Conservation (phyloP, 805 yeast genomes). For the Grigorovia jiainica region DNA sequence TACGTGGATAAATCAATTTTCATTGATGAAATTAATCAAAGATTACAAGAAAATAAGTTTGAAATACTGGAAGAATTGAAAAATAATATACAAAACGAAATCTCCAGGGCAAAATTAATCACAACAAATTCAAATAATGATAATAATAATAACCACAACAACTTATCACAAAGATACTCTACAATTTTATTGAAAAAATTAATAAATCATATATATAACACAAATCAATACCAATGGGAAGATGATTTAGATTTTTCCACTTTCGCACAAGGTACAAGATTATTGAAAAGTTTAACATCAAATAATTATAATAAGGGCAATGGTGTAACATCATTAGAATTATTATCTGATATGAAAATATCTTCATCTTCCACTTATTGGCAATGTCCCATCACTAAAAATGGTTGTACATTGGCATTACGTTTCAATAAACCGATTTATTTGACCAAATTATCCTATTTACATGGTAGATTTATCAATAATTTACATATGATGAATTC, state of each 20-base stretch:
- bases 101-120: not conserved
- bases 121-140: not conserved
- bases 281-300: conserved; percentile 31
- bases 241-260: conserved; percentile 30
- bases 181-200: conserved; percentile 19
- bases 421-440: conserved; percentile 33
- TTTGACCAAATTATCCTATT: conserved; percentile 28
- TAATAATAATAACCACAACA: not conserved
- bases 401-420: conserved; percentile 28
- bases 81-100: conserved; percentile 5
- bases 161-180: conserved; percentile 16
- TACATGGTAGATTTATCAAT: conserved; percentile 31
- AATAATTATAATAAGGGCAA: conserved; percentile 22
- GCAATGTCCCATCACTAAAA: conserved; percentile 21
- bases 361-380: conserved; percentile 24
- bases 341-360: conserved; percentile 15
- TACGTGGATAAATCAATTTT: conserved; percentile 23
- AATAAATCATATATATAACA: conserved; percentile 24
- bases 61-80: conserved; percentile 22
- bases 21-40: conserved; percentile 19
- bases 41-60: conserved; percentile 17
- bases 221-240: conserved; percentile 27
- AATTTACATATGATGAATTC: conserved; percentile 31
- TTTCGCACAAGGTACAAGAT: conserved; percentile 29
- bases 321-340: conserved; percentile 20